Evolutionary conservation across 2,329 filamentous ascomycete species (phyloP), one percentile per base, ranked within the genome.

Genomic region (Tetracladium maxilliforme): DNA sequence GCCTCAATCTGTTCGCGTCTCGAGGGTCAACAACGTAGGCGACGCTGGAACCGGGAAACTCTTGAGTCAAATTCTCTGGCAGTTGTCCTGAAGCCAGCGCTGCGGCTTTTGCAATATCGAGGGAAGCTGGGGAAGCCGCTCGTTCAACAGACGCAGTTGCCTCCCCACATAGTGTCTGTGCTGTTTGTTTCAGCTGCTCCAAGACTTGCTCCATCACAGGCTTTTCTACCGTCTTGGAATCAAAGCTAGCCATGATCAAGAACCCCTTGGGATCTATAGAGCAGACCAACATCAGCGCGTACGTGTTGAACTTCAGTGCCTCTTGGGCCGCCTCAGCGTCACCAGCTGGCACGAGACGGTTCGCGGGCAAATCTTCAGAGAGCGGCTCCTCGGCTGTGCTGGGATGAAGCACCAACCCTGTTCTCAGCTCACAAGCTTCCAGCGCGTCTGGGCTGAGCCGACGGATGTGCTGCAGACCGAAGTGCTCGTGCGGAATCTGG

Each of bases 401-500:
- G n/a, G n/a, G n/a, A n/a, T n/a, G n/a, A n/a, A n/a, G n/a, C n/a
- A n/a, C n/a, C n/a, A n/a, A n/a, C n/a, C n/a, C n/a, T n/a, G n/a
- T n/a, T n/a, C n/a, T n/a, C n/a, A n/a, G 52, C 32, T 69, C 58
- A 36, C 65, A 70, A 3, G 66, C 66, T 30, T 64, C 52, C 7
- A 60, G 51, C 5, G 61, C 58, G 29, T 70, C 64, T 2, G 55
- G 48, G 36, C 62, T 67, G 9, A 73, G 44, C 13, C 57, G 54
- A 7, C 68, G 63, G 30, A 74, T 73, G 33, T 70, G 52, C 36
- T 72, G 67, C 22, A 72, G 48, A 12, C 68, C 68, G 24, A 64
- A 56, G 40, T 81, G 71, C 42, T 80, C 68, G 39, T 76, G 63
- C 0, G 70, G 64, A 6, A 77, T 73, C 34, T 68, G 61, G 4